These are phyloP conservation scores for Acer campestre DNA, from an alignment of 345 rosid genomes.

Conservation along the genomic window DNA sequence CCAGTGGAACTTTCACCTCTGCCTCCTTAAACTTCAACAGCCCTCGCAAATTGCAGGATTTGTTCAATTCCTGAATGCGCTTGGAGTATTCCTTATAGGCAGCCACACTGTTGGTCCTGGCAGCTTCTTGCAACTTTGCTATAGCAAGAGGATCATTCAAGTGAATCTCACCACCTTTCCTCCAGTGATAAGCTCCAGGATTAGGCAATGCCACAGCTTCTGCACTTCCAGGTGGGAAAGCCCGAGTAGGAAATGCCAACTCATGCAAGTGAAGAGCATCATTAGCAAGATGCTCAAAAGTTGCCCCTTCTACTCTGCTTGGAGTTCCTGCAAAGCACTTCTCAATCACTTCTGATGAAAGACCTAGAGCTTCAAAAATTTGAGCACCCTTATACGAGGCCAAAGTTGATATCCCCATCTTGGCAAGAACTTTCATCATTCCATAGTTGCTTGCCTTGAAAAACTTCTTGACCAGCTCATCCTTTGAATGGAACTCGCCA, in stretches of 20 bases:
- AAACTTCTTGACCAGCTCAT: slow-evolving; percentile 84
- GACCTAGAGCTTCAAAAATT: slow-evolving; percentile 98
- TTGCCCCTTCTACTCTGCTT: slow-evolving; percentile 98
- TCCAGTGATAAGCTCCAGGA: slow-evolving; percentile 99
- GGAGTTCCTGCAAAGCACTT: slow-evolving; percentile 99
- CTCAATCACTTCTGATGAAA: slow-evolving; percentile 92
- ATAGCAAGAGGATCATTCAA: slow-evolving; percentile 98
- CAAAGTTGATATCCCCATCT: slow-evolving; percentile 98
- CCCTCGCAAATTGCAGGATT: slow-evolving; percentile 90
- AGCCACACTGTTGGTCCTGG: slow-evolving; percentile 84
- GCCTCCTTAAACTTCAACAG: slow-evolving; percentile 80
- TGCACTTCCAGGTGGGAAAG: slow-evolving; percentile 88
- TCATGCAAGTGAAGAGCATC: slow-evolving; percentile 88
- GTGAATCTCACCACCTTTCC: slow-evolving; percentile 96
- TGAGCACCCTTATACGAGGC: slow-evolving; percentile 99
- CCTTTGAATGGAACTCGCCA: slow-evolving; percentile 83
- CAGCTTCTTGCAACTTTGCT: slow-evolving; percentile 94
- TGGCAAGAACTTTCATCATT: slow-evolving; percentile 99
- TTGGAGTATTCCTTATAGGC: slow-evolving; percentile 95
- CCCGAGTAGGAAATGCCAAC: slow-evolving; percentile 80
- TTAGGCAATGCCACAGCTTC: slow-evolving; percentile 90
- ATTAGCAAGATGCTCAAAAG: slow-evolving; percentile 95
- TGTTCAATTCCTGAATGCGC: slow-evolving; percentile 88
- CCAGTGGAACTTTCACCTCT: slow-evolving; percentile 64
- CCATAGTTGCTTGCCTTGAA: slow-evolving; percentile 98